Conservation (phyloP, 2,329 filamentous ascomycete genomes). For the Trichoderma guizhouense region DNA sequence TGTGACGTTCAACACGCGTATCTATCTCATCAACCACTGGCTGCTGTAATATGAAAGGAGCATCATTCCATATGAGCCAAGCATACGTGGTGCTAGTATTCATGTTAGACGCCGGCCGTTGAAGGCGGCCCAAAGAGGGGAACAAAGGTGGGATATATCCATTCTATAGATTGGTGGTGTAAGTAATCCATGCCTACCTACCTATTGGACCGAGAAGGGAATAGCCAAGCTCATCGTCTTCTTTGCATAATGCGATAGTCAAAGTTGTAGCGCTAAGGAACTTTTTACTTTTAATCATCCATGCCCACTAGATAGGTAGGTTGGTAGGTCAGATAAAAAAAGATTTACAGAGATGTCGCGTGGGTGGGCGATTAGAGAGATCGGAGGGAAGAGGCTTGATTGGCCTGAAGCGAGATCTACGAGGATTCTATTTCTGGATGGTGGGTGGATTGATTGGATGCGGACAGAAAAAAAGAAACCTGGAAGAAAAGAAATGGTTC, state of each 20-base stretch:
- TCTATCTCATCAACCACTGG: not conserved
- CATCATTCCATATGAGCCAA: not conserved
- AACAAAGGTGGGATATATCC: not conserved
- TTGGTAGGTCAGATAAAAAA: not conserved
- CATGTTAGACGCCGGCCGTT: slow-evolving; percentile 17
- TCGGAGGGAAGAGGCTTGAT: not conserved
- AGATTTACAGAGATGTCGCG: not conserved
- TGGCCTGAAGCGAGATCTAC: not conserved
- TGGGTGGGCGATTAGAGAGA: not conserved
- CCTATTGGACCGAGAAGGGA: not conserved
- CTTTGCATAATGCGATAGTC: not conserved
- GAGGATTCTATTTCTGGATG: not conserved
- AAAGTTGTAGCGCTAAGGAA: not conserved
- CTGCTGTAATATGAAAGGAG: not conserved
- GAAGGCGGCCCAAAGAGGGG: slow-evolving; percentile 10
- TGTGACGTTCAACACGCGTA: not conserved
- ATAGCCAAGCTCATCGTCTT: not conserved
- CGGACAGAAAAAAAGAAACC: not conserved
- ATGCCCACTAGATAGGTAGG: too few species aligned
- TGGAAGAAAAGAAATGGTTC: not conserved
- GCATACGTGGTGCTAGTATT: not conserved
- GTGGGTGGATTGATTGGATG: not conserved
- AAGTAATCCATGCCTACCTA: too few species aligned
- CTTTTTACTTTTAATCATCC: not conserved
- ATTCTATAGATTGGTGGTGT: not conserved